phyloP scores from a whole-genome alignment of 2,329 filamentous ascomycete genomes.

The Sordariomycetes sp. region DNA sequence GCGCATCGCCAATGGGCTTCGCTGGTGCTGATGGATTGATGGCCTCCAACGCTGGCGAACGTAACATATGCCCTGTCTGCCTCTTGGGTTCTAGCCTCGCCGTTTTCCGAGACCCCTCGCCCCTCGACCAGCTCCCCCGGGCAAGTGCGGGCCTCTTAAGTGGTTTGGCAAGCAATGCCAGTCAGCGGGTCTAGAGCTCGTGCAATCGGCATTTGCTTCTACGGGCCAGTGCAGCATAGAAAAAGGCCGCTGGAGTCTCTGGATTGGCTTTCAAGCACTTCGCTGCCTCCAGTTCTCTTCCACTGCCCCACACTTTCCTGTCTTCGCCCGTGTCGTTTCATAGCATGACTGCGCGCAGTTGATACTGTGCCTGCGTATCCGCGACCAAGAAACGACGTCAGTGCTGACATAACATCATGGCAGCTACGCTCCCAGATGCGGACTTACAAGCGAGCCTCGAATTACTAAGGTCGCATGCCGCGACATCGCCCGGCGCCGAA shows the following conservation, averaged over 20 bases:
- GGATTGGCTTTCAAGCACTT: background rate
- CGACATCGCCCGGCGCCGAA: constrained; percentile 15
- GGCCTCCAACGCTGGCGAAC: background rate
- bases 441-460: constrained; percentile 29
- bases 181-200: background rate
- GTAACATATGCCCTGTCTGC: background rate
- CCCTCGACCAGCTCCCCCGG: background rate
- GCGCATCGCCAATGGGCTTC: background rate
- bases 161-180: background rate
- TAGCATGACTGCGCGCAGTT: background rate
- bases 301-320: background rate
- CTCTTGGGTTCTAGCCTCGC: background rate
- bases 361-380: background rate
- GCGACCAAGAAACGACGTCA: background rate
- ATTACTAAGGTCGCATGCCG: constrained; percentile 19
- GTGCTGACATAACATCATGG: constrained; percentile 4
- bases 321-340: background rate
- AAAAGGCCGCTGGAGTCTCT: background rate
- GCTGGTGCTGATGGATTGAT: background rate
- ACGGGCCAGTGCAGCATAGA: background rate
- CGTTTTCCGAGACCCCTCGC: background rate
- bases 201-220: background rate
- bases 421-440: constrained; percentile 6
- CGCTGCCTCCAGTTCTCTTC: background rate
- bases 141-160: background rate